These are phyloP conservation scores for Komagataella mondaviorum DNA, from an alignment of 805 yeast genomes.

Conservation along the genomic window DNA sequence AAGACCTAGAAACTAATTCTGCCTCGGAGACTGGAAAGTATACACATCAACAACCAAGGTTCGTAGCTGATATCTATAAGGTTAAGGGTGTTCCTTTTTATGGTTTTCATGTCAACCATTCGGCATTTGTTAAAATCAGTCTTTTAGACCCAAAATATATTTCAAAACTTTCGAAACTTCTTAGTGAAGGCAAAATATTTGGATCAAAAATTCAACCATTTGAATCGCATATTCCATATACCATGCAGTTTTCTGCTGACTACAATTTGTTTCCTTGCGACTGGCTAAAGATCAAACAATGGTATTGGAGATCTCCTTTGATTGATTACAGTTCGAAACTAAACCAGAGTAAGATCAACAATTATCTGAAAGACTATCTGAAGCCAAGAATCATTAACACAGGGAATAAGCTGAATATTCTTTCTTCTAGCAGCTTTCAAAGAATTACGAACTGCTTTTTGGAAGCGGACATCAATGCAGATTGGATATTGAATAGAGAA, in stretches of 20 bases:
- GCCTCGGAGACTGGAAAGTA: conserved; percentile 7
- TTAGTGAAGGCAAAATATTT: conserved; percentile 18
- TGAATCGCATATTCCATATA: conserved; percentile 73
- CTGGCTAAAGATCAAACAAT: conserved; percentile 40
- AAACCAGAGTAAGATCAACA: conserved; percentile 10
- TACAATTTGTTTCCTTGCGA: conserved; percentile 77
- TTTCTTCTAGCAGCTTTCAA: conserved; percentile 19
- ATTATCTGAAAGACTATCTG: conserved; percentile 14
- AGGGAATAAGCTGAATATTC: conserved; percentile 14
- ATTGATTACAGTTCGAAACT: conserved; percentile 9
- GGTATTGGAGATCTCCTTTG: conserved; percentile 46
- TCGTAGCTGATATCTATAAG: conserved; percentile 43
- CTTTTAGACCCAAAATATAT: conserved; percentile 49
- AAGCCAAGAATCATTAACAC: conserved; percentile 16
- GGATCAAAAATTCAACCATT: conserved; percentile 39
- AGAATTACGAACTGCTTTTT: conserved; percentile 50
- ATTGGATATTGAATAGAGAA: conserved; percentile 43
- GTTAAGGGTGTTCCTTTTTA: conserved; percentile 75
- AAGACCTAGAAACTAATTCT: conserved; percentile 6
- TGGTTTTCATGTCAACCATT: conserved; percentile 62
- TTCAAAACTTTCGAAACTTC: conserved; percentile 36
- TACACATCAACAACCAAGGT: conserved; percentile 15
- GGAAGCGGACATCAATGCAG: conserved; percentile 60
- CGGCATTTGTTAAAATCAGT: conserved; percentile 54
- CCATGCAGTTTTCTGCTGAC: conserved; percentile 70